Percentiles rank a stretch among this genome's conserved stretches.
These are phyloP conservation scores for Alloteropsis semialata DNA, from an alignment of 176 grass and related monocot genomes.

Conservation along the genomic window DNA sequence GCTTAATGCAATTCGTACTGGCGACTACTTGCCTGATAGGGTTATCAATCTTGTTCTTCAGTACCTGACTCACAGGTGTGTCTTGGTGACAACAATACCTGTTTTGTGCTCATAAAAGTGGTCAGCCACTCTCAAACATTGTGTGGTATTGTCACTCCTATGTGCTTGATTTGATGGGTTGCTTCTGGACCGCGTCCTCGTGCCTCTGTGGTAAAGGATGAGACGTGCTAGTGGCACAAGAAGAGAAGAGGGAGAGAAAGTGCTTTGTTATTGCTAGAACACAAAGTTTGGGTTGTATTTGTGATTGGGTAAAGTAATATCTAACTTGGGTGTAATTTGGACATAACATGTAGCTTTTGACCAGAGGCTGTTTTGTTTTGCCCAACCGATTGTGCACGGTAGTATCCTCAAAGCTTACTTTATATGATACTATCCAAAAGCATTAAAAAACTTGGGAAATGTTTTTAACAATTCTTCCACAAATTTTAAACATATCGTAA, in stretches of 20 bases:
- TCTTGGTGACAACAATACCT: neutral
- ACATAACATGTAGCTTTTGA: conserved; percentile 11
- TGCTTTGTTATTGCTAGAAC: neutral
- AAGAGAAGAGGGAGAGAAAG: neutral
- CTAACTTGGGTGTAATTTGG: neutral
- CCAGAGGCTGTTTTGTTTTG: conserved; percentile 5
- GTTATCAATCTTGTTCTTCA: conserved; percentile 95
- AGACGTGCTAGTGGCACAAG: neutral
- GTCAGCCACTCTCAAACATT: neutral
- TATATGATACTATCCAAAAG: neutral
- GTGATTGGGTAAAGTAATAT: no score
- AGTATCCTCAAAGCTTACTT: neutral
- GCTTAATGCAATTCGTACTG: conserved; percentile 80
- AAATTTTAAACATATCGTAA: neutral
- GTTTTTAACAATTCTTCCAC: neutral
- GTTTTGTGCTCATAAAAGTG: conserved; percentile 8
- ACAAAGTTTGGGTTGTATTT: neutral
- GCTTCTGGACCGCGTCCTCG: neutral
- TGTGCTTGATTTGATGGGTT: neutral
- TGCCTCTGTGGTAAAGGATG: neutral
- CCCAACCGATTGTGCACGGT: neutral
- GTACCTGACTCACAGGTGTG: conserved; percentile 84
- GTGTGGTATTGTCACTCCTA: neutral
- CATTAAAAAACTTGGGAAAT: neutral
- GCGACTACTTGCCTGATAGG: conserved; percentile 90